Conservation (phyloP, 768 basidiomycete species). For the Panellus pusillus region DNA sequence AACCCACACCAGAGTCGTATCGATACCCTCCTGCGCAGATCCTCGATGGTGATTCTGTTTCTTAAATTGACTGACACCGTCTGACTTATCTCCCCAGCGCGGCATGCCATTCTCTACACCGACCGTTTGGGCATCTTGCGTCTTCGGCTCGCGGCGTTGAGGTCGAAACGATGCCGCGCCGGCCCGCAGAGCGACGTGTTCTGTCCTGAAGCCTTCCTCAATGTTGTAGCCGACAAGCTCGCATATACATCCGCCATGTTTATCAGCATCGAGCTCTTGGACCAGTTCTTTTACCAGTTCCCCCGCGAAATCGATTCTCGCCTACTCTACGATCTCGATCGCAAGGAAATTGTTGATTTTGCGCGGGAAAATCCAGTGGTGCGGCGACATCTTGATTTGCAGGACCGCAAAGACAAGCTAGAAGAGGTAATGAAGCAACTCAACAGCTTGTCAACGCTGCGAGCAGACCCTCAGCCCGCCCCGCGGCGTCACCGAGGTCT, state of each 20-base stretch:
- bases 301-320: conserved; percentile 96
- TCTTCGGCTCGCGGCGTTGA: conserved; percentile 81
- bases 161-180: conserved; percentile 82
- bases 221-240: conserved; percentile 95
- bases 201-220: conserved; percentile 96
- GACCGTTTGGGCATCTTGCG: conserved; percentile 84
- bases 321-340: conserved; percentile 89
- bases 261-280: conserved; percentile 96
- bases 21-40: conserved; percentile 90
- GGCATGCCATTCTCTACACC: conserved; percentile 86
- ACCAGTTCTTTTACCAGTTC: conserved; percentile 99
- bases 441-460: conserved; percentile 85
- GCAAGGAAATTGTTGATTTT: conserved; percentile 85
- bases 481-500: conserved; percentile 76
- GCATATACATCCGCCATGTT: conserved; percentile 97
- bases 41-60: conserved; percentile 69
- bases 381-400: conserved; percentile 84
- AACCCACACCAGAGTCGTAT: conserved; percentile 67
- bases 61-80: not conserved
- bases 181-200: conserved; percentile 88
- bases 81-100: conserved; percentile 52
- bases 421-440: conserved; percentile 98
- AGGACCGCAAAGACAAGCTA: conserved; percentile 95
- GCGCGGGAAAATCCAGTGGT: conserved; percentile 95
- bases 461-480: conserved; percentile 75